phyloP scores from a whole-genome alignment of 164 flowering plant species.

The Vitis rotundifolia region DNA sequence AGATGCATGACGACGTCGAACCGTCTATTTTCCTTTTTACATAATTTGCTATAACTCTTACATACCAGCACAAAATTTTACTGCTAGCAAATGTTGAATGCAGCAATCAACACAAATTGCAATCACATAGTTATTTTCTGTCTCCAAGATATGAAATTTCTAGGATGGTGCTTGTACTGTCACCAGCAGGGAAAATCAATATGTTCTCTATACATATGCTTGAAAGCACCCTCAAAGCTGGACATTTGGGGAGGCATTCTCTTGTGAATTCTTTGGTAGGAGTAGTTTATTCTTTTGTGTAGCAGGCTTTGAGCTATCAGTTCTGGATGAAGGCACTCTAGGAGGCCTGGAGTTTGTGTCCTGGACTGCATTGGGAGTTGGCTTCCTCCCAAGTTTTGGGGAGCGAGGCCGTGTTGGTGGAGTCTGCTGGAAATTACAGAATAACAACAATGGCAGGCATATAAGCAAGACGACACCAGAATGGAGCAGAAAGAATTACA shows the following conservation, averaged over 20 bases:
- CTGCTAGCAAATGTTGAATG: no score
- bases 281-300: conserved; percentile 22
- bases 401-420: conserved; percentile 38
- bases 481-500: background rate
- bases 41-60: background rate
- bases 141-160: background rate
- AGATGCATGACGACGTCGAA: background rate
- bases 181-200: no score
- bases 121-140: background rate
- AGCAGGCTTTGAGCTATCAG: conserved; percentile 25
- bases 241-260: conserved; percentile 76
- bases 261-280: conserved; percentile 31
- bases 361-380: conserved; percentile 18
- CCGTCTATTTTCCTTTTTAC: background rate
- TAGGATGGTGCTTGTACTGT: no score
- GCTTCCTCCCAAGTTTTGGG: conserved; percentile 52
- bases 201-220: background rate
- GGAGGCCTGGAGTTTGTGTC: conserved; percentile 37
- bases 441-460: background rate
- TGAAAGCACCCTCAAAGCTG: conserved; percentile 27
- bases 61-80: background rate
- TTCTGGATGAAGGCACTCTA: conserved; percentile 31
- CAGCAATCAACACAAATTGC: background rate
- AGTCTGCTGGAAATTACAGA: conserved; percentile 33
- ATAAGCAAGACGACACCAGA: background rate